Base-by-base conservation (phyloP, 495 filamentous ascomycete species). In the Daldinia bambusicola region DNA sequence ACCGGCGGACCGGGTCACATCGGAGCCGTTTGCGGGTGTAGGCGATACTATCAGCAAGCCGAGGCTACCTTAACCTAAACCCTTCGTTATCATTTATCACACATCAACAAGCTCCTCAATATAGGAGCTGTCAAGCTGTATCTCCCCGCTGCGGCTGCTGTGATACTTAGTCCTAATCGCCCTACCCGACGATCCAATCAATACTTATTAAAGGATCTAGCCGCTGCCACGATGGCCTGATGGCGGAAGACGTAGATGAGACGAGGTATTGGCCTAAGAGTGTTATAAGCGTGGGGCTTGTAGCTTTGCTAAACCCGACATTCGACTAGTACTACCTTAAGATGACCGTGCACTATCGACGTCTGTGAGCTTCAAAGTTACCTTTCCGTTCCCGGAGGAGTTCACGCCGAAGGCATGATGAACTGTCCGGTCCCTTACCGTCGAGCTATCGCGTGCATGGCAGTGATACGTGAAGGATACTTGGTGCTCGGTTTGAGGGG, bases 1-100 rank as follows among this genome's bases (percentile, higher is more conserved):
- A 61, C 60, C 69, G 69, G 61, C 55, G 26, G 45, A 64, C 69
- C 63, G 69, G 69, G 52, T 50, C 55, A 50, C 30, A 12, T 67
- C 69, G 63, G 69, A 61, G 59, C 59, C 50, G 53, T 30, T 31
- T 43, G 36, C 43, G 45, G 48, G 4, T 65, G 50, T 50, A 55
- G 32, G 45, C 30, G 16, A 55, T 61, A 16, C 9, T 50, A 55
- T 50, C 32, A 40, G 22, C 61, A 20, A 51, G n/a, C 36, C 37
- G 55, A 59, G 53, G 66, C 37, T 64, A 61, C 31, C 63, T 63
- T 58, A 57, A 57, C 31, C 63, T 63, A 53, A 57, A n/a, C 31
- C 6, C 50, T 22, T 61, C 58, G 26, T 8, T 57, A 31, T 26
- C 20, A n/a, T 41, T 18, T 30, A 40, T 67, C 57, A 41, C 50